Base-by-base conservation (phyloP, 257 asterid species). In the Gentiana straminea region DNA sequence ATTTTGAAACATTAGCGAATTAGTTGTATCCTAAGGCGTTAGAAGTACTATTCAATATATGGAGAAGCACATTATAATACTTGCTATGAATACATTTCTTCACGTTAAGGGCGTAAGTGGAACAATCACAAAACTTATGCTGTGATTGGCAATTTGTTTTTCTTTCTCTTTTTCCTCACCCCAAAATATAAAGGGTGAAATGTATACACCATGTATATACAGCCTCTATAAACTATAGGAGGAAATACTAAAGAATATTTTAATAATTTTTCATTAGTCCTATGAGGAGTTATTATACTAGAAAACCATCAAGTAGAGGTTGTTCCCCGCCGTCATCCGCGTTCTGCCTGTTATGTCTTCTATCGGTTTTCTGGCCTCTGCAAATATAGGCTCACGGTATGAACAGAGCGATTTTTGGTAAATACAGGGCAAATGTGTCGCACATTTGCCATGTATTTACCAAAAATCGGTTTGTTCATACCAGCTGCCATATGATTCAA, bases 291-390 rank as follows among this genome's bases (percentile, higher is more conserved):
- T 12, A 47, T 68, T 60, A 80, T 39, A 59, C 72, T 49, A 86
- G 61, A 75, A 91, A 77, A 52, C 94, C 90, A 63, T 82, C 83
- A 3, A 91, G 94, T 47, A 91, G 79, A 6, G 97, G 93, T 54
- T 77, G 84, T 43, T 75, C 93, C 43, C 24, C 24, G 24, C 76
- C 68, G 13, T 74, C 79, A 41, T 41, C 46, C 67, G 63, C 55
- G 51, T 68, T 77, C 84, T 86, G 70, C 73, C 84, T 65, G 24
- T 62, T 61, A 5, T 13, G 38, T 57, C 92, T 70, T 51, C 69
- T 67, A 60, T 80, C 79, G 73, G 46, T 66, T 58, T 52, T 77
- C 41, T 13, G 75, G 66, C 70, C 73, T 76, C 98, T 87, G 89
- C 62, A 8, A 68, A 55, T 35, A 58, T 24, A 24, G 24, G 24